Evolutionary conservation across 805 yeast species (phyloP).

Genomic region (Wickerhamiella parazyma): DNA sequence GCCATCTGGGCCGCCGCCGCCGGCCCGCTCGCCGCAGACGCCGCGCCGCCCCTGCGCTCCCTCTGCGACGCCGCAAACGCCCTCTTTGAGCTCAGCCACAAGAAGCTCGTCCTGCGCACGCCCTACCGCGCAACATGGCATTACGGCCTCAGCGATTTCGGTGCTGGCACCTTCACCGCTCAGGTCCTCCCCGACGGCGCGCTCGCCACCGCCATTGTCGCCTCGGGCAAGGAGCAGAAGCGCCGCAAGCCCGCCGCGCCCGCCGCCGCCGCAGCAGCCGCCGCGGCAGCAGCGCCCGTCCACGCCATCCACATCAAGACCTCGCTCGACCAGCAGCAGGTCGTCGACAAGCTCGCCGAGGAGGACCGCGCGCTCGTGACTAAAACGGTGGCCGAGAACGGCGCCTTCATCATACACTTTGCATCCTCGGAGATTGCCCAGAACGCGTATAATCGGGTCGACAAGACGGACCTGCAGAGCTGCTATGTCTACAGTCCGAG

Average conservation of each 20-base stretch:
- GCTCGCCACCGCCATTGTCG: constrained; percentile 37
- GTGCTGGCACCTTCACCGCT: constrained; percentile 36
- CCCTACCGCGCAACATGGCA: constrained; percentile 70
- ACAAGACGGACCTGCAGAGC: constrained; percentile 24
- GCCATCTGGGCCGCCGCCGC: constrained; percentile 48
- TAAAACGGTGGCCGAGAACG: constrained; percentile 21
- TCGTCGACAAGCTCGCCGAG: constrained; percentile 22
- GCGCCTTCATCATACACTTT: constrained; percentile 23
- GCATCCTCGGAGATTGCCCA: constrained; percentile 26
- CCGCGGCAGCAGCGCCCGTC: constrained; percentile 20
- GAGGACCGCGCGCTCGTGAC: constrained; percentile 25
- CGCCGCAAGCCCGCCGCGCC: constrained; percentile 3
- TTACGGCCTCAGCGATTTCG: constrained; percentile 52
- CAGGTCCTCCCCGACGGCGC: constrained; percentile 32
- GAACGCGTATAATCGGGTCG: constrained; percentile 26
- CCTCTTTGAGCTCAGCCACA: constrained; percentile 1
- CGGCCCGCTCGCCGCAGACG: constrained; percentile 30
- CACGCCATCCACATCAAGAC: constrained; percentile 16
- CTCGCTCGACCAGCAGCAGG: constrained; percentile 23
- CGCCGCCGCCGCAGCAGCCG: neutral
- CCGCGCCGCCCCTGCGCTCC: neutral
- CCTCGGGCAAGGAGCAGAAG: constrained; percentile 52
- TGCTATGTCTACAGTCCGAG: constrained; percentile 1
- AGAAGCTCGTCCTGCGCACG: constrained; percentile 16
- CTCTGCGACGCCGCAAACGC: constrained; percentile 16